Evolutionary conservation across 805 yeast species (phyloP), one percentile per base, ranked within the genome.

Genomic region (Wickerhamiella slavikovae): DNA sequence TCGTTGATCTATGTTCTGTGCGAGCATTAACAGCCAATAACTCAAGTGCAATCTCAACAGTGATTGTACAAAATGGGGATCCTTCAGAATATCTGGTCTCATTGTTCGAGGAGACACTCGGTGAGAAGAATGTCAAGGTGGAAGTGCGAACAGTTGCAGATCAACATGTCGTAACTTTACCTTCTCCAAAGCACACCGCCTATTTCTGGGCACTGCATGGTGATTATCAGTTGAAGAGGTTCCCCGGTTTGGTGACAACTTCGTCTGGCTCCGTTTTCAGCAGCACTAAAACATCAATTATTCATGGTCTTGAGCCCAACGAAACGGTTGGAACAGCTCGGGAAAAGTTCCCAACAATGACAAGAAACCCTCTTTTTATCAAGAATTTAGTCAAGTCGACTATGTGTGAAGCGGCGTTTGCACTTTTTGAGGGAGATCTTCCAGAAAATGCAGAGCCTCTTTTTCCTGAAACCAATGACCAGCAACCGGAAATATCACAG

Each of bases 141-240:
- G 21, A 17, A 20, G 19, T 6, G 12, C n/a, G 14, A 17, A 16
- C 3, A 9, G 15, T 20, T 6, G 25, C 12, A 9, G 23, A 16
- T 10, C 19, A 22, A 2, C 8, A 20, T 2, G 22, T 31, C 14
- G 30, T 31, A 11, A 26, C 15, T 22, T 18, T 31, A 12, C 24
- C 24, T 17, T 15, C 17, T 13, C 27, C 34, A 5, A 31, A 4
- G 21, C 35, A 35, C 21, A 33, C 25, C 14, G 38, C 38, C 1
- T 14, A 27, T 3, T 15, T 28, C 8, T 21, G 31, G 23, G 38
- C 35, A 15, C 15, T 33, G 4, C 38, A 35, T 3, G 35, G 35
- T 3, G 16, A 13, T 13, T 28, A 23, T 15, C 12, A 4, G 6
- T 22, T 35, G n/a, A 17, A 12, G 22, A 24, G 38, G 14, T 31